phyloP scores from a whole-genome alignment of 2,329 filamentous ascomycete species.

The Monosporascus sp. region DNA sequence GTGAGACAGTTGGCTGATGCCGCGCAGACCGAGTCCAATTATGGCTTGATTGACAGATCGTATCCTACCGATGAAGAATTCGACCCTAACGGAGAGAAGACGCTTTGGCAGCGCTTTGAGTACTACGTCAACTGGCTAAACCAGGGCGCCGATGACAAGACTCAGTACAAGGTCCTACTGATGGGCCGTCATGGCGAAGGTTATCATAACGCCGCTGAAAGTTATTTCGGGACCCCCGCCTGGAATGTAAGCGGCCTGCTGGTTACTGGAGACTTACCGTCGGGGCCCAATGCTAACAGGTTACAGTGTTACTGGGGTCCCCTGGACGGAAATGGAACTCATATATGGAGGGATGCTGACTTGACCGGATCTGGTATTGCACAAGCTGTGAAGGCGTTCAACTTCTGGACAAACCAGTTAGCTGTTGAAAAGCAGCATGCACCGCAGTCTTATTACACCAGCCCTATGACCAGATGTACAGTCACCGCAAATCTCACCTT shows the following conservation, averaged over 20 bases:
- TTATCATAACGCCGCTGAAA: constrained; percentile 57
- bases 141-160: constrained; percentile 34
- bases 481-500: constrained; percentile 61
- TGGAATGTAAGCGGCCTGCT: constrained; percentile 54
- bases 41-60: constrained; percentile 58
- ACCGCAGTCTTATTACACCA: constrained; percentile 61
- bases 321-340: constrained; percentile 58
- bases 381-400: constrained; percentile 53
- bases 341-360: constrained; percentile 57
- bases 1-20: constrained; percentile 2
- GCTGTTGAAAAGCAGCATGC: constrained; percentile 48
- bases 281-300: constrained; percentile 7
- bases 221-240: constrained; percentile 60
- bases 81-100: constrained; percentile 36
- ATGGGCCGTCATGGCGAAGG: constrained; percentile 68
- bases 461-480: constrained; percentile 58
- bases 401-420: constrained; percentile 54
- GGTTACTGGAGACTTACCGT: no score
- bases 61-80: constrained; percentile 50
- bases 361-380: constrained; percentile 52
- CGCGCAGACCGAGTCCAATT: constrained; percentile 52
- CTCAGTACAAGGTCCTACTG: constrained; percentile 61
- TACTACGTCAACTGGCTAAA: constrained; percentile 54
- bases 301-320: constrained; percentile 59
- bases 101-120: constrained; percentile 61